A percentile compares a stretch with the other conserved stretches of the same genome.
Conservation (phyloP, 148 eudicot species). For the Rhododendron williamsianum region DNA sequence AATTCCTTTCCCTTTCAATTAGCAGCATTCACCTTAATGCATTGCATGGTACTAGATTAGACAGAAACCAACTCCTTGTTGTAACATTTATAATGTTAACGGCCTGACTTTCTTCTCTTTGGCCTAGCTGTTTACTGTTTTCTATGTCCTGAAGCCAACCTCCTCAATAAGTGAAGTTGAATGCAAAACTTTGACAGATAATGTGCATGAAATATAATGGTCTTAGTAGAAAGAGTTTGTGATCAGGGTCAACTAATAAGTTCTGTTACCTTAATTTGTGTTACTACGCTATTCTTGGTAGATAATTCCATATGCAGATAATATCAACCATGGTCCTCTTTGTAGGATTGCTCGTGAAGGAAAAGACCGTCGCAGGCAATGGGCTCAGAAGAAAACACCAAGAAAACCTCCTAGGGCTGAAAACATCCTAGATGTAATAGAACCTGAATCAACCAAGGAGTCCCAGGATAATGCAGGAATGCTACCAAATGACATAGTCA, state of each 20-base stretch:
- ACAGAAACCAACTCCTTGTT: background rate
- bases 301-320: background rate
- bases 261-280: background rate
- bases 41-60: background rate
- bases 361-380: constrained; percentile 67
- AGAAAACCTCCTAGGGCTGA: constrained; percentile 30
- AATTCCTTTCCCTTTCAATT: background rate
- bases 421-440: constrained; percentile 34
- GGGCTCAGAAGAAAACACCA: constrained; percentile 65
- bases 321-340: background rate
- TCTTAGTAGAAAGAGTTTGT: background rate
- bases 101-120: background rate
- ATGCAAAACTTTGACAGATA: background rate
- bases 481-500: constrained; percentile 80
- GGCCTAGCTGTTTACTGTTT: background rate
- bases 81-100: background rate
- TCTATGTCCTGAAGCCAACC: background rate
- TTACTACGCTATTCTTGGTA: background rate
- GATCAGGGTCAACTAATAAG: background rate
- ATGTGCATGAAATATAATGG: background rate
- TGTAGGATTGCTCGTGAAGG: constrained; percentile 64
- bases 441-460: constrained; percentile 32
- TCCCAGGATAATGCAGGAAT: constrained; percentile 44
- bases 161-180: background rate
- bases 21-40: background rate